Evolutionary conservation across 2,329 filamentous ascomycete genomes (phyloP), one percentile per base, ranked within the genome.

Genomic region (Neocucurbitaria cava): DNA sequence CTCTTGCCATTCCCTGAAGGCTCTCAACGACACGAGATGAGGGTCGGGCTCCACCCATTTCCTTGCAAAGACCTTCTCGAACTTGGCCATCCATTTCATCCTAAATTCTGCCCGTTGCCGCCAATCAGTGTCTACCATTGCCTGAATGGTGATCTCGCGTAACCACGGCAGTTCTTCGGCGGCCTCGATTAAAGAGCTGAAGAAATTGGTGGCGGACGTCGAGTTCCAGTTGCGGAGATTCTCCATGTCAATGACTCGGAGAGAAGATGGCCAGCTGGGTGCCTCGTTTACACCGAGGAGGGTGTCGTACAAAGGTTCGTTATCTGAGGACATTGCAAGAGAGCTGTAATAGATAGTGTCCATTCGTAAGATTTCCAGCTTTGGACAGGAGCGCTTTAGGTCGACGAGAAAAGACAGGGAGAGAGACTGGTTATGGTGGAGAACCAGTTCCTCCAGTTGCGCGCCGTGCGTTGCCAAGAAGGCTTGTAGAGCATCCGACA

Each of bases 401-500:
- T 82, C 75, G 0, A 86, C 83, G 6, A 95, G 80, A 66, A 96
- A 97, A 0, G 83, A 85, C 36, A 97, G 77, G 65, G 87, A 89
- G 35, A 97, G 80, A 2, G 88, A 87, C 57, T 91, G 87, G 66
- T 96, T 96, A 75, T 96, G 90, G 48, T 89, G 85, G 5, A 97
- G 79, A 1, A 82, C 83, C 7, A 98, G 81, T 33, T 84, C 83
- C 47, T 83, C 83, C 20, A 98, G 78, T n/a, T 85, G 78, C 20
- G 79, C 75, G 0, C 92, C 93, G 64, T 91, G 87, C 0, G 83
- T 83, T 5, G 80, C 70, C 36, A 97, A 81, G 66, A 89, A 96
- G 0, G 75, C 71, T 23, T 81, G 78, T 20, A 97, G 77, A 54
- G 87, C 83, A 3, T 87, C 82, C 0, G 91, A 89, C 4, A 82